A percentile compares a stretch with the other conserved stretches of the same genome.
Evolutionary conservation across 352 stramenopile genomes (phyloP).

Genomic region (Globisporangium splendens): DNA sequence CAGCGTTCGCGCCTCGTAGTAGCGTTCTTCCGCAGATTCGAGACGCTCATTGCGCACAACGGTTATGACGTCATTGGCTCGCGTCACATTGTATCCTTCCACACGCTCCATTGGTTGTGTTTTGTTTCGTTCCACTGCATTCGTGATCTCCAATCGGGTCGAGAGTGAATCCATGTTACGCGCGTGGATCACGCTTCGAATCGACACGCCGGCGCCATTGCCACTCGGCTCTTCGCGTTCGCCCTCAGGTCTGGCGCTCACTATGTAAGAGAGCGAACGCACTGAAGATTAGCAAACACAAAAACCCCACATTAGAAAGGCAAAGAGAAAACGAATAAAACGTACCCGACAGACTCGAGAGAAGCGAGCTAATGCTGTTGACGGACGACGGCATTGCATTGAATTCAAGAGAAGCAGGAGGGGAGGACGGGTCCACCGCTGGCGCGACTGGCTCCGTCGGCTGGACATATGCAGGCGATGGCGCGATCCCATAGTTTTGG

Average conservation of each 20-base stretch:
- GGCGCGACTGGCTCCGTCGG: slow-evolving; percentile 2
- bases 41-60: slow-evolving; percentile 65
- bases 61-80: slow-evolving; percentile 65
- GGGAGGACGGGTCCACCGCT: slow-evolving; percentile 20
- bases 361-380: slow-evolving; percentile 55
- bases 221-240: slow-evolving; percentile 62
- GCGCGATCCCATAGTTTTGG: slow-evolving; percentile 14
- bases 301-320: neutral
- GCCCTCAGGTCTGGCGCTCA: slow-evolving; percentile 29
- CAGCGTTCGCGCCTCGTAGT: slow-evolving; percentile 63
- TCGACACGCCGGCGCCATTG: slow-evolving; percentile 48
- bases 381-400: slow-evolving; percentile 28
- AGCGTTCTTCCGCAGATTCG: slow-evolving; percentile 54
- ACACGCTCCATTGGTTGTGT: slow-evolving; percentile 41
- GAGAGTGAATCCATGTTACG: slow-evolving; percentile 77
- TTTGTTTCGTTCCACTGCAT: slow-evolving; percentile 63
- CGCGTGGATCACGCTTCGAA: slow-evolving; percentile 45
- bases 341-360: slow-evolving; percentile 55
- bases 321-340: neutral
- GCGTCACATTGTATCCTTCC: slow-evolving; percentile 75
- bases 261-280: slow-evolving; percentile 7
- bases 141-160: slow-evolving; percentile 69
- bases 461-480: slow-evolving; percentile 21
- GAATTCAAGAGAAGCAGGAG: slow-evolving; percentile 44
- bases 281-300: neutral